Conservation (phyloP, 2,329 filamentous ascomycete species). For the Grosmannia huntii region DNA sequence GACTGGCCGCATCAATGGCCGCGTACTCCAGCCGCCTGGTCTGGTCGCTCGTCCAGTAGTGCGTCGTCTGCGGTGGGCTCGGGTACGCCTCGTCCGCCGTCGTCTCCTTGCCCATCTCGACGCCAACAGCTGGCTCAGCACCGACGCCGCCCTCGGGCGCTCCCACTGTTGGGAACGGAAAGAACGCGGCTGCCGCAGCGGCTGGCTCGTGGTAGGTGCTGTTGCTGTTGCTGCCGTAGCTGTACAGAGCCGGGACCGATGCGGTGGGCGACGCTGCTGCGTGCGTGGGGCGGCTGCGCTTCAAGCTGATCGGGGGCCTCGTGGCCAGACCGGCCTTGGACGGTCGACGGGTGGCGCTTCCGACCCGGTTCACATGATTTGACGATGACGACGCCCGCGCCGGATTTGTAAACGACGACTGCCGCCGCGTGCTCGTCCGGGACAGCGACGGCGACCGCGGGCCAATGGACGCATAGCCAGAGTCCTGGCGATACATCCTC, state of each 20-base stretch:
- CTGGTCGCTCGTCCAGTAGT: conserved; percentile 55
- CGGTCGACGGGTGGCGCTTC: neutral
- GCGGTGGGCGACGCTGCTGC: no score
- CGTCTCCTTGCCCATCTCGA: conserved; percentile 9
- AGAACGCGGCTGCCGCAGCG: conserved; percentile 22
- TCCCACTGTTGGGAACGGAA: conserved; percentile 27
- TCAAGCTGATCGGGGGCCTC: neutral
- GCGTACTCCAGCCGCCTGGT: conserved; percentile 53
- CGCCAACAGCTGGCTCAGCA: neutral
- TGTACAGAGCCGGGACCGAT: neutral
- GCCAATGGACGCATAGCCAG: conserved; percentile 42
- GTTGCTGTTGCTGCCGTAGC: neutral
- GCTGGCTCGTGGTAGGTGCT: neutral
- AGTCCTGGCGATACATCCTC: conserved; percentile 41
- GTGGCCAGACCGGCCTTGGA: neutral
- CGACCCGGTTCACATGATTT: neutral
- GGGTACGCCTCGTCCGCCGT: conserved; percentile 17
- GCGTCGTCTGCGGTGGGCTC: conserved; percentile 44
- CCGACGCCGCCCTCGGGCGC: neutral
- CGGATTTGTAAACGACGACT: conserved; percentile 14
- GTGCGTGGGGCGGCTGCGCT: neutral
- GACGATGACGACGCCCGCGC: conserved; percentile 13
- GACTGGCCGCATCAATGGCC: conserved; percentile 49
- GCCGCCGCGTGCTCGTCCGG: conserved; percentile 14
- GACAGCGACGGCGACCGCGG: conserved; percentile 22